A percentile compares a stretch with the other conserved stretches of the same genome.
Conservation (phyloP, 352 stramenopile species). For the Phytophthora tubulina region DNA sequence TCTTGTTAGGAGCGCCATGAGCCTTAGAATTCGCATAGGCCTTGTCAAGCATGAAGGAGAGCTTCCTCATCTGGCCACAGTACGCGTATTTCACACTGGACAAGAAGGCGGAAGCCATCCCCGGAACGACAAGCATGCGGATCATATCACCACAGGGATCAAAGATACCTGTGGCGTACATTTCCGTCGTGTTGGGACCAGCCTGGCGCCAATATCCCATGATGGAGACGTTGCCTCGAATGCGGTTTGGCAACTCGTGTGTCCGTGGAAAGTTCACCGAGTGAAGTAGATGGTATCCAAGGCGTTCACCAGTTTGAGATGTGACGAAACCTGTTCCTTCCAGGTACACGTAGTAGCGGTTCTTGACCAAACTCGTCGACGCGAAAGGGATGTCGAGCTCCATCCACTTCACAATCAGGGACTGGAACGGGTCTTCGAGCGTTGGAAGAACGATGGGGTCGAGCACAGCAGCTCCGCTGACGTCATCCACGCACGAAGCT, state of each 20-base stretch:
- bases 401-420: slow-evolving; percentile 31
- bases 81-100: slow-evolving; percentile 32
- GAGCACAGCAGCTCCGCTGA: slow-evolving; percentile 32
- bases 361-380: slow-evolving; percentile 26
- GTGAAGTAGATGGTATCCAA: slow-evolving; percentile 52
- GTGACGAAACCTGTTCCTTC: slow-evolving; percentile 40
- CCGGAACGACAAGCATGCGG: slow-evolving; percentile 29
- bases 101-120: slow-evolving; percentile 33
- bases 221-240: slow-evolving; percentile 46
- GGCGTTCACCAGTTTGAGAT: slow-evolving; percentile 34
- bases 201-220: slow-evolving; percentile 45
- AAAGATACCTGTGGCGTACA: slow-evolving; percentile 41
- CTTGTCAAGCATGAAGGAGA: slow-evolving; percentile 39
- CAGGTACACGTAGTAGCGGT: slow-evolving; percentile 46
- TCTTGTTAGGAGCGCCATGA: slow-evolving; percentile 20
- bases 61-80: slow-evolving; percentile 39
- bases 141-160: slow-evolving; percentile 37
- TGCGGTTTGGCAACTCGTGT: slow-evolving; percentile 35
- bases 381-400: slow-evolving; percentile 31
- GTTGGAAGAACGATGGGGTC: slow-evolving; percentile 36
- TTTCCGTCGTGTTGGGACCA: slow-evolving; percentile 33
- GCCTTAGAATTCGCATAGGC: slow-evolving; percentile 21
- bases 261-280: slow-evolving; percentile 44
- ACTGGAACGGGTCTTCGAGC: slow-evolving; percentile 34
- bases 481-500: slow-evolving; percentile 36